A percentile compares a stretch with the other conserved stretches of the same genome.
These are phyloP conservation scores for Penicillium argentinense DNA, from an alignment of 495 filamentous ascomycete species.

Conservation along the genomic window DNA sequence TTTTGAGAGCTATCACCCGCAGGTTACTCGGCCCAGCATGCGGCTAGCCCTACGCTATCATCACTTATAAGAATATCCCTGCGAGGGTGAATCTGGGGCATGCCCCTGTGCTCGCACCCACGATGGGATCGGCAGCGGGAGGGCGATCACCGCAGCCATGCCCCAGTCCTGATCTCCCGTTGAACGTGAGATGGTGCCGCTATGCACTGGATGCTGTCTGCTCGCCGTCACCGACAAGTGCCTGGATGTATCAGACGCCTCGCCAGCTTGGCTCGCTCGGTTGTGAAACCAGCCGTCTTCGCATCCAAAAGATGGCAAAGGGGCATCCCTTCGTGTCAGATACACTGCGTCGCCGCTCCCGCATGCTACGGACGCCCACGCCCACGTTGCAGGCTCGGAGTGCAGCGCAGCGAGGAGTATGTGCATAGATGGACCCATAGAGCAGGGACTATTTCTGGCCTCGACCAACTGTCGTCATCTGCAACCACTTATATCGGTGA, in stretches of 20 bases:
- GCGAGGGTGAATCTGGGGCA: slow-evolving; percentile 1
- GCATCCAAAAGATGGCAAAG: too few relatives aligned
- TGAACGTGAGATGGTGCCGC: not conserved
- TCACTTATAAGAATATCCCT: not conserved
- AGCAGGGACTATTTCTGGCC: too few relatives aligned
- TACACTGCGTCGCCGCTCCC: too few relatives aligned
- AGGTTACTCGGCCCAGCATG: not conserved
- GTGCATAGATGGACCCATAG: too few relatives aligned
- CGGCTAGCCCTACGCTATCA: not conserved
- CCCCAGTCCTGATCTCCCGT: not conserved
- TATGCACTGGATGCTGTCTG: not conserved
- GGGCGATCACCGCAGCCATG: not conserved
- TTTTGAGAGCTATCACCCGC: not conserved
- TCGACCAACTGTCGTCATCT: too few relatives aligned
- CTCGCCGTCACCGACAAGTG: not conserved
- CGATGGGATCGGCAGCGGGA: not conserved
- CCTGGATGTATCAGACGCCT: not conserved
- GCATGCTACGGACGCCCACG: too few relatives aligned
- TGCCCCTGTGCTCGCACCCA: slow-evolving; percentile 1
- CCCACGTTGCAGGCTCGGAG: too few relatives aligned
- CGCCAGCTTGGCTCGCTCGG: not conserved
- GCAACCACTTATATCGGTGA: too few relatives aligned
- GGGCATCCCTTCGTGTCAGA: too few relatives aligned
- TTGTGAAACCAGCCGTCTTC: not conserved
- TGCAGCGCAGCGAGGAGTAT: too few relatives aligned